Evolutionary conservation across 371 early-diverging fungal genomes (phyloP).

Genomic region (Polyrhizophydium stewartii): DNA sequence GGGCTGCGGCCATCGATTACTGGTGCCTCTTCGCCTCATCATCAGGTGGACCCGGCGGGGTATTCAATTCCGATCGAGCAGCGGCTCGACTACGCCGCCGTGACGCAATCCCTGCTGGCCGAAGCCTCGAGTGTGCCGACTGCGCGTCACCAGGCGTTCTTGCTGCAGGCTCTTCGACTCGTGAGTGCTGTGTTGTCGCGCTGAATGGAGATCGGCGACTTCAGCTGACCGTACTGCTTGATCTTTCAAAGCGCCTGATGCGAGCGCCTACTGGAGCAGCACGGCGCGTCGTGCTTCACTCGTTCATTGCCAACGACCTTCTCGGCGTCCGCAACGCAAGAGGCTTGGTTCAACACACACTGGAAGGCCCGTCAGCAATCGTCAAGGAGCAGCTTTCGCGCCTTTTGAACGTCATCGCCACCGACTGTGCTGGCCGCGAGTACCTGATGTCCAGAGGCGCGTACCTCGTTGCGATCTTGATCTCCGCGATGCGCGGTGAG

Average conservation of each 20-base stretch:
- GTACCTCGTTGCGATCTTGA: constrained; percentile 13
- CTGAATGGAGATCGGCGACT: no score
- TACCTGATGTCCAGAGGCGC: constrained; percentile 22
- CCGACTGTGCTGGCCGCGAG: constrained; percentile 33
- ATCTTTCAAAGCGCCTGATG: constrained; percentile 11
- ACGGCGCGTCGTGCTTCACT: constrained; percentile 10
- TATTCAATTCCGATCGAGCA: constrained; percentile 2
- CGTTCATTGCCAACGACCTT: constrained; percentile 20
- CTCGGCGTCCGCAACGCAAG: constrained; percentile 15
- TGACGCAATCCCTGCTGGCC: constrained; percentile 6
- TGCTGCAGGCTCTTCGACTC: constrained; percentile 29
- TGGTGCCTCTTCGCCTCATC: not conserved
- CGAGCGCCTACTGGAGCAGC: constrained; percentile 1
- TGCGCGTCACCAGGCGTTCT: constrained; percentile 9
- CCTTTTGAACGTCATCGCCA: constrained; percentile 32
- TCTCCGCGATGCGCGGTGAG: constrained; percentile 20
- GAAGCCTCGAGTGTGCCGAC: not conserved
- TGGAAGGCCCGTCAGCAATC: not conserved
- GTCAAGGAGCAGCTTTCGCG: constrained; percentile 20
- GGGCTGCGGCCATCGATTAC: no score
- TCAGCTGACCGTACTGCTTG: not conserved
- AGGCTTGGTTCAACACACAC: constrained; percentile 1
- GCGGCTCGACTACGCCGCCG: constrained; percentile 17
- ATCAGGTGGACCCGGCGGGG: not conserved
- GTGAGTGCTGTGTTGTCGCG: constrained; percentile 16